Conservation (phyloP, 352 stramenopile species). For the Ochromonadaceae sp. region DNA sequence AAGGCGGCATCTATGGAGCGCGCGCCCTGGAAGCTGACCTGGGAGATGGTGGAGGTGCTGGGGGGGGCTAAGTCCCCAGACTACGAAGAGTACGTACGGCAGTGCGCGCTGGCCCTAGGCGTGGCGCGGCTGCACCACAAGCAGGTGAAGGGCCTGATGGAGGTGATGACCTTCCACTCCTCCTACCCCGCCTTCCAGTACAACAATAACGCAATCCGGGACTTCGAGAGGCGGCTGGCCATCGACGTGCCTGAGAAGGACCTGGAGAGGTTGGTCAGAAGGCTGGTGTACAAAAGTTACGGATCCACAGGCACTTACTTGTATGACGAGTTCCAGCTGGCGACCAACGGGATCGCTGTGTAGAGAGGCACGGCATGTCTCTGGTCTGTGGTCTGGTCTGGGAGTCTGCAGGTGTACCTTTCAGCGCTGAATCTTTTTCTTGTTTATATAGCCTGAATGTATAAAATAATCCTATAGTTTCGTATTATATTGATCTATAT, state of each 20-base stretch:
- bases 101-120: conserved; percentile 48
- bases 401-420: no score
- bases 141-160: conserved; percentile 50
- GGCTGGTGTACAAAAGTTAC: conserved; percentile 45
- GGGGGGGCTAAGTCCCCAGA: conserved; percentile 31
- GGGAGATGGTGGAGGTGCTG: conserved; percentile 70
- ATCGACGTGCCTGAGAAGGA: conserved; percentile 43
- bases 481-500: no score
- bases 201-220: background rate
- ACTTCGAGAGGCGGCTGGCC: conserved; percentile 39
- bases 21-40: conserved; percentile 85
- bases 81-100: conserved; percentile 27
- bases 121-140: conserved; percentile 42
- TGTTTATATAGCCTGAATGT: background rate
- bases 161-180: conserved; percentile 44
- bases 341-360: conserved; percentile 50
- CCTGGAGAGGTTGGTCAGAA: conserved; percentile 35
- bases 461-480: no score
- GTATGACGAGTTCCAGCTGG: conserved; percentile 83
- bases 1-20: conserved; percentile 75
- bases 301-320: conserved; percentile 74
- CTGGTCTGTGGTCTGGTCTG: no score
- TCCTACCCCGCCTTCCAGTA: conserved; percentile 10
- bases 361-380: background rate
- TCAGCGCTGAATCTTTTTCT: no score